These are phyloP conservation scores for Tylopilus sp. DNA, from an alignment of 768 basidiomycete species.

Conservation along the genomic window DNA sequence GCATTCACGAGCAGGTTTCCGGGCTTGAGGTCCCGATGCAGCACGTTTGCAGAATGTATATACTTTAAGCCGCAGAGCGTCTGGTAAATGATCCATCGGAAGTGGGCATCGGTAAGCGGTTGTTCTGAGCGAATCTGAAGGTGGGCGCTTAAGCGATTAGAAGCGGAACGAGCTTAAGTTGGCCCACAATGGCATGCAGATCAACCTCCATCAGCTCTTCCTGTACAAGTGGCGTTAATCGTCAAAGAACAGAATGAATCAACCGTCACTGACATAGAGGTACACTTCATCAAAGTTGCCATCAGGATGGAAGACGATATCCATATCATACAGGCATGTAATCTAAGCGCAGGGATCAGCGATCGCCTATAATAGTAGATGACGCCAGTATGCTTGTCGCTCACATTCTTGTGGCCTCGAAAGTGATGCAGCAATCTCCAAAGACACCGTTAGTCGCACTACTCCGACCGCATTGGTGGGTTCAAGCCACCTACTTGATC, in stretches of 20 bases:
- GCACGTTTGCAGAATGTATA: slow-evolving; percentile 94
- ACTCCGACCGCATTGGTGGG: not conserved
- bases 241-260: not conserved
- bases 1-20: slow-evolving; percentile 96
- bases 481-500: slow-evolving; percentile 62
- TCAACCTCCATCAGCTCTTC: slow-evolving; percentile 99
- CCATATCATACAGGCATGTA: slow-evolving; percentile 97
- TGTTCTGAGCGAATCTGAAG: slow-evolving; percentile 79
- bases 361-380: not conserved
- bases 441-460: slow-evolving; percentile 14
- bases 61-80: slow-evolving; percentile 98
- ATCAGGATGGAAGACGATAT: slow-evolving; percentile 88
- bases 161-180: not conserved
- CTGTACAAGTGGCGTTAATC: slow-evolving; percentile 40
- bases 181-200: slow-evolving; percentile 94
- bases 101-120: slow-evolving; percentile 88
- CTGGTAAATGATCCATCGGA: slow-evolving; percentile 97
- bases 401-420: slow-evolving; percentile 96
- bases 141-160: slow-evolving; percentile 2
- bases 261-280: slow-evolving; percentile 60
- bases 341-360: slow-evolving; percentile 52
- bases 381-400: slow-evolving; percentile 20
- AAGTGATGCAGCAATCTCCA: slow-evolving; percentile 91
- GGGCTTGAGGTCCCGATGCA: slow-evolving; percentile 94
- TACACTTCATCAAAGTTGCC: slow-evolving; percentile 97